phyloP scores from a whole-genome alignment of 768 basidiomycete species.

The Suillus fuscotomentosus region DNA sequence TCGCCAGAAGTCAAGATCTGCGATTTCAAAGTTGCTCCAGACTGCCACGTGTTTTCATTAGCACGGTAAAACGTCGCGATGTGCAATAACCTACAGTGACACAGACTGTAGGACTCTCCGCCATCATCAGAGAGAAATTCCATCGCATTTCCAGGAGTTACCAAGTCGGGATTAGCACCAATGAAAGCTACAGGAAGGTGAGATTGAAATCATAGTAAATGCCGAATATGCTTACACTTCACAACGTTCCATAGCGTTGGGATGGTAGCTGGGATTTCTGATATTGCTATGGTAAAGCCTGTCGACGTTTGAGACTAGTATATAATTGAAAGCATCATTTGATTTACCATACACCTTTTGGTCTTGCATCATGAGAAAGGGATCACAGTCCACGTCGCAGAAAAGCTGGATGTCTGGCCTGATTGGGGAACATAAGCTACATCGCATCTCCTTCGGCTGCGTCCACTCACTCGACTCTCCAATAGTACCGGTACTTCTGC shows the following conservation, averaged over 20 bases:
- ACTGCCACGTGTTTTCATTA: constrained; percentile 36
- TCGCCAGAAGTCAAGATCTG: constrained; percentile 86
- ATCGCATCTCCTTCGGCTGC: background rate
- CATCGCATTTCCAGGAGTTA: constrained; percentile 68
- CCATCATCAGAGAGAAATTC: constrained; percentile 67
- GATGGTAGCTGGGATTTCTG: constrained; percentile 79
- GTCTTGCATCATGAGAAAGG: constrained; percentile 79
- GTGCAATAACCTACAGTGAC: constrained; percentile 59
- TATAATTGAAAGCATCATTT: constrained; percentile 8
- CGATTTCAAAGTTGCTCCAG: constrained; percentile 83
- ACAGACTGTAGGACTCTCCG: constrained; percentile 73
- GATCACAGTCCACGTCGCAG: constrained; percentile 78
- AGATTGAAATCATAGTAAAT: background rate
- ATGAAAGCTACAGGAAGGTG: constrained; percentile 56
- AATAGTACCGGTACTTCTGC: constrained; percentile 79
- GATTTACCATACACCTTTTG: constrained; percentile 75
- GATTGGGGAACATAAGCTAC: constrained; percentile 2
- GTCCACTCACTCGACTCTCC: constrained; percentile 79
- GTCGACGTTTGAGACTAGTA: constrained; percentile 16
- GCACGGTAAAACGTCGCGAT: background rate
- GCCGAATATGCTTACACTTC: constrained; percentile 45
- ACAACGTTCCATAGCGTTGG: constrained; percentile 76
- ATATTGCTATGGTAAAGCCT: constrained; percentile 80
- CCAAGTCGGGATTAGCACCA: constrained; percentile 53
- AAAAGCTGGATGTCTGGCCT: constrained; percentile 80